Evolutionary conservation across 2,329 filamentous ascomycete species (phyloP).

Genomic region (Fusarium sarcochroum): DNA sequence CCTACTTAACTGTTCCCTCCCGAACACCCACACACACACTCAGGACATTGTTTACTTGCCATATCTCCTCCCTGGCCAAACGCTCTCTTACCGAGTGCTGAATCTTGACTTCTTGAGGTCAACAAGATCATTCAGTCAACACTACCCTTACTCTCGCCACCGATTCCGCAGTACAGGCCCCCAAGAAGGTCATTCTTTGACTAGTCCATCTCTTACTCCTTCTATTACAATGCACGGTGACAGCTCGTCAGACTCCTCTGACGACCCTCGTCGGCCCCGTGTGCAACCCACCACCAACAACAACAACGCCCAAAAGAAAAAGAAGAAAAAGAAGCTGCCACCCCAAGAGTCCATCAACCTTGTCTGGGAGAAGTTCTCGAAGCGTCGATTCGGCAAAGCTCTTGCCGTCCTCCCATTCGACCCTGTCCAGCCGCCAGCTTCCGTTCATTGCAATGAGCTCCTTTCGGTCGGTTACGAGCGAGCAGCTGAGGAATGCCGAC

Average conservation of each 20-base stretch:
- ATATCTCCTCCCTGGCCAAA: too few relatives aligned
- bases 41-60: too few relatives aligned
- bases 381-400: slow-evolving; percentile 74
- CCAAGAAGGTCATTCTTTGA: too few relatives aligned
- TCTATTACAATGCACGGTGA: slow-evolving; percentile 66
- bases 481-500: slow-evolving; percentile 73
- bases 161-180: too few relatives aligned
- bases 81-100: too few relatives aligned
- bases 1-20: too few relatives aligned
- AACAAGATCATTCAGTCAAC: too few relatives aligned
- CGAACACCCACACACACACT: too few relatives aligned
- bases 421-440: slow-evolving; percentile 66
- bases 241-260: slow-evolving; percentile 65
- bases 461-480: slow-evolving; percentile 73
- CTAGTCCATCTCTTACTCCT: too few relatives aligned
- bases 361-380: slow-evolving; percentile 74
- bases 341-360: slow-evolving; percentile 77
- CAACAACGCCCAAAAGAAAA: slow-evolving; percentile 63
- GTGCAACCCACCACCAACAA: slow-evolving; percentile 53
- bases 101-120: too few relatives aligned
- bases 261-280: slow-evolving; percentile 59
- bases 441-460: slow-evolving; percentile 70
- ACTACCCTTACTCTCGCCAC: too few relatives aligned
- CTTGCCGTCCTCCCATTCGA: slow-evolving; percentile 76
- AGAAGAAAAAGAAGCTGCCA: slow-evolving; percentile 64